These are phyloP conservation scores for Hypsizygus ulmarius DNA, from an alignment of 1,284 basidiomycete species.

Conservation along the genomic window DNA sequence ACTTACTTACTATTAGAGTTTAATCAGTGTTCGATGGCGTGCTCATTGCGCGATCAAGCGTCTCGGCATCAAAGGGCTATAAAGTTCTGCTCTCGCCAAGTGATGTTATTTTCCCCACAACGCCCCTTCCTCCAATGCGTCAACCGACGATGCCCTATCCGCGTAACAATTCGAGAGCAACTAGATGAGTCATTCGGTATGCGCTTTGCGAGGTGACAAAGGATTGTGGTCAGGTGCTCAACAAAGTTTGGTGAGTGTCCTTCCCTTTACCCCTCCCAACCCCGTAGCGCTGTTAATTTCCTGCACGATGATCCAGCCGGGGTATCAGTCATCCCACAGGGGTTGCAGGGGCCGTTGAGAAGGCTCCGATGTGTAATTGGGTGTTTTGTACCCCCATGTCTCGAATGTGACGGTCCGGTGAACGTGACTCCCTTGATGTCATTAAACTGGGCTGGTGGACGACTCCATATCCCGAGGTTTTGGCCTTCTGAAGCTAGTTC, in stretches of 20 bases:
- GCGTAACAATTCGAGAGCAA: too few relatives aligned
- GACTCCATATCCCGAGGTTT: not conserved
- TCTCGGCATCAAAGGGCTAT: not conserved
- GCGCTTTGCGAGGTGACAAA: too few relatives aligned
- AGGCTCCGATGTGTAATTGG: too few relatives aligned
- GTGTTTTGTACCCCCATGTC: not conserved
- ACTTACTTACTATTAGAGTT: not conserved
- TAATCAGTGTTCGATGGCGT: slow-evolving; percentile 7
- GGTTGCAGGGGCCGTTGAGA: too few relatives aligned
- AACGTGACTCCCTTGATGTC: slow-evolving; percentile 2
- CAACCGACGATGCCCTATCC: too few relatives aligned
- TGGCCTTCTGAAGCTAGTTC: not conserved
- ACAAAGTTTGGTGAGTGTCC: too few relatives aligned
- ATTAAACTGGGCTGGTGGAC: not conserved
- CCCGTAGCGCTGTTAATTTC: too few relatives aligned
- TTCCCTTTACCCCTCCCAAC: too few relatives aligned
- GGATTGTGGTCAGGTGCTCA: too few relatives aligned
- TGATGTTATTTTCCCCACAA: not conserved
- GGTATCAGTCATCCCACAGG: too few relatives aligned
- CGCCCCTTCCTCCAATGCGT: not conserved
- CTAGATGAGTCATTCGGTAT: too few relatives aligned
- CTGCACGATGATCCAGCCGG: too few relatives aligned
- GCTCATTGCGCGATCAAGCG: slow-evolving; percentile 13
- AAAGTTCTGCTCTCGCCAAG: not conserved
- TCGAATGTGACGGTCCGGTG: not conserved